Conservation (phyloP, 345 rosid genomes). For the Pistacia integerrima region DNA sequence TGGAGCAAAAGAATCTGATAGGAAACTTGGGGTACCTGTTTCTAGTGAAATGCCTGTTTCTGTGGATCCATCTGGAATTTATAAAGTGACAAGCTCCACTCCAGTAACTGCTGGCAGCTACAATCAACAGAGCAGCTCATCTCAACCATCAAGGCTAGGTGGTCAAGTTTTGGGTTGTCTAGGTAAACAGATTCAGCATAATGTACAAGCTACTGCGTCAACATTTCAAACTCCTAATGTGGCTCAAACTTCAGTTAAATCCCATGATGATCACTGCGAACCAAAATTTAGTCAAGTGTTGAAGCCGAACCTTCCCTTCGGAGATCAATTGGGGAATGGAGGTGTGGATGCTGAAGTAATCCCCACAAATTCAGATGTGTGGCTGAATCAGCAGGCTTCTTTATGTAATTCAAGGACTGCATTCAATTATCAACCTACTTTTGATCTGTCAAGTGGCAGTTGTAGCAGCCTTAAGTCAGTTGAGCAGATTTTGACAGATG, state of each 20-base stretch:
- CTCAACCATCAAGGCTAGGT: conserved; percentile 30
- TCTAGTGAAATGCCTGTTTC: conserved; percentile 40
- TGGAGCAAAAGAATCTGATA: conserved; percentile 41
- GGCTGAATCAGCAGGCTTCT: conserved; percentile 54
- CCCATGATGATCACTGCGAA: conserved; percentile 6
- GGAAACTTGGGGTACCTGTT: conserved; percentile 47
- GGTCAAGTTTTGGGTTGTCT: conserved; percentile 27
- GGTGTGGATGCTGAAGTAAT: conserved; percentile 50
- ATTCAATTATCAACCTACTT: conserved; percentile 21
- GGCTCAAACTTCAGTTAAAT: conserved; percentile 22
- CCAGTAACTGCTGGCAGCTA: conserved; percentile 32
- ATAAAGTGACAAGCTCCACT: conserved; percentile 34
- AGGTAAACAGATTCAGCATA: conserved; percentile 27
- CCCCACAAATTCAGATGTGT: conserved; percentile 42
- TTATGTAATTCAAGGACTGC: conserved; percentile 28
- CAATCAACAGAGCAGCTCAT: conserved; percentile 48
- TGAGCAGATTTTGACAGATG: conserved; percentile 38
- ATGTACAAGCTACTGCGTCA: conserved; percentile 22
- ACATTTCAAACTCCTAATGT: conserved; percentile 22
- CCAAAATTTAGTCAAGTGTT: conserved; percentile 17
- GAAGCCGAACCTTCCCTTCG: conserved; percentile 23
- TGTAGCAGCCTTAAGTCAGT: conserved; percentile 32
- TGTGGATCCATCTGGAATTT: conserved; percentile 30
- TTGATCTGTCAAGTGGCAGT: conserved; percentile 17
- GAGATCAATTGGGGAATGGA: conserved; percentile 23